A percentile compares a stretch with the other conserved stretches of the same genome.
phyloP scores from a whole-genome alignment of 345 rosid species.

The Alliaria petiolata region DNA sequence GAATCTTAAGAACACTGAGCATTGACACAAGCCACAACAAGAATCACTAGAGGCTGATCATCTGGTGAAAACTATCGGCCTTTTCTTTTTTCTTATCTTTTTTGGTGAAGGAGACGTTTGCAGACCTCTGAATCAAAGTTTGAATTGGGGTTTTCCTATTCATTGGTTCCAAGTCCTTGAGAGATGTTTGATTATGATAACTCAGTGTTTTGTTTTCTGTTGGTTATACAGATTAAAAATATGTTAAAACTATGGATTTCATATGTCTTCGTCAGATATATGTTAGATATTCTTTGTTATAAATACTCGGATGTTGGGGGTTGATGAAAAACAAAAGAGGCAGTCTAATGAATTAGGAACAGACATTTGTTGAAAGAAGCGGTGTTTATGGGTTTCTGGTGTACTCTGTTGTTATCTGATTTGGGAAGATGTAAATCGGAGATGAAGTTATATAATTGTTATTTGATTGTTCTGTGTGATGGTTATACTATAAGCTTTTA shows the following conservation, averaged over 20 bases:
- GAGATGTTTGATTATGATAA: slow-evolving; percentile 13
- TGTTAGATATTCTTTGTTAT: background rate
- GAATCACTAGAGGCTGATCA: background rate
- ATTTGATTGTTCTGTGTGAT: no score
- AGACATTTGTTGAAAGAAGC: no score
- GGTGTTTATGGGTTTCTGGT: no score
- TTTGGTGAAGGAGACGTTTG: slow-evolving; percentile 12
- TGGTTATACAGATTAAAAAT: background rate
- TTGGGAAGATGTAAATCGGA: no score
- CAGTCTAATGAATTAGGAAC: no score
- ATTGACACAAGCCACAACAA: background rate
- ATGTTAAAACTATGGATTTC: background rate
- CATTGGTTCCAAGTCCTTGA: background rate
- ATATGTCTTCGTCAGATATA: background rate
- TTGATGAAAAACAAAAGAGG: no score
- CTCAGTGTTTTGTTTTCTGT: background rate
- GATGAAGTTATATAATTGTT: no score
- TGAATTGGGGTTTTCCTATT: background rate
- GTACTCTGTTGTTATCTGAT: no score
- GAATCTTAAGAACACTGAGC: slow-evolving; percentile 46
- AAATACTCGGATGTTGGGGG: background rate
- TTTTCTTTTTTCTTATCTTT: background rate
- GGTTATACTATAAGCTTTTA: no score
- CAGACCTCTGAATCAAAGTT: slow-evolving; percentile 1
- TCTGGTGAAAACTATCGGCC: slow-evolving; percentile 3